phyloP scores from a whole-genome alignment of 331 rosid species.

The Malus hybrid region DNA sequence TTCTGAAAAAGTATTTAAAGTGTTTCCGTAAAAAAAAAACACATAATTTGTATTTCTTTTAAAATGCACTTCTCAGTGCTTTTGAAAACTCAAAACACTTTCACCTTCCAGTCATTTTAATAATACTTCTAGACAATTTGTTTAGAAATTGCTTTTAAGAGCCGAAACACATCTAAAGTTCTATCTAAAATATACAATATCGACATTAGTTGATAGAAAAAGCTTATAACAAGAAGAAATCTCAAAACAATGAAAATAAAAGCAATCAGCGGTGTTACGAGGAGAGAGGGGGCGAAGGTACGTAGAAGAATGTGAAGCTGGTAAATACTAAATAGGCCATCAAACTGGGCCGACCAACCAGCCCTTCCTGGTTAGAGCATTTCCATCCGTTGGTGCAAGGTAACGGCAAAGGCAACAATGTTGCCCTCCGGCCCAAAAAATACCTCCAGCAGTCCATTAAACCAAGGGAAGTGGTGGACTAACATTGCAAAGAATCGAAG shows the following conservation, averaged over 20 bases:
- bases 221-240: background rate
- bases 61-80: background rate
- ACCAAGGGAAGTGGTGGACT: too few species aligned
- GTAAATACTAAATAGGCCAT: background rate
- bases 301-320: background rate
- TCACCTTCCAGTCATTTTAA: background rate
- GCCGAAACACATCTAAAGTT: background rate
- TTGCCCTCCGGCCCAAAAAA: too few species aligned
- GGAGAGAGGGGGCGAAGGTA: background rate
- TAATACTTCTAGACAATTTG: too few species aligned
- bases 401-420: too few species aligned
- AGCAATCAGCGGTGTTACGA: too few species aligned
- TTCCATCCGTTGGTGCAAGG: too few species aligned
- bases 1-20: rapidly evolving
- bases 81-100: background rate
- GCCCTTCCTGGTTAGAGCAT: background rate
- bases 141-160: background rate
- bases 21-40: rapidly evolving
- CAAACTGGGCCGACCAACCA: background rate
- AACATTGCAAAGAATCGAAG: too few species aligned
- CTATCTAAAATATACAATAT: background rate
- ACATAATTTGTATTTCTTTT: too few species aligned
- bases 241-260: background rate
- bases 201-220: background rate
- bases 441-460: too few species aligned